Base-by-base conservation (phyloP, 2,329 filamentous ascomycete genomes). In the Ceratocystis harringtonii region DNA sequence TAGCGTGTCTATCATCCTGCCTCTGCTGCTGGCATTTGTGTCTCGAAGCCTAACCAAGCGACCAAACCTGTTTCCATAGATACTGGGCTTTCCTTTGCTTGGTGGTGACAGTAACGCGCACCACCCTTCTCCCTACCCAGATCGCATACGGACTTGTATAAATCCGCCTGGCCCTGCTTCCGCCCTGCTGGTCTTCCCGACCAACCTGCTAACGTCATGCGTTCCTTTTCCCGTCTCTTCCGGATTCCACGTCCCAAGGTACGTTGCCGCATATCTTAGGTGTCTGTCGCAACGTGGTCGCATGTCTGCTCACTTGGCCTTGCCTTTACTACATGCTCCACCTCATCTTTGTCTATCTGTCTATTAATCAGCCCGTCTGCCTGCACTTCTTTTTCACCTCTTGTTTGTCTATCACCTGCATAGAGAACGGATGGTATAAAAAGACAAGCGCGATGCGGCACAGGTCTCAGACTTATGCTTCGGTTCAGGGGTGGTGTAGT, bases 191-290 rank as follows among this genome's bases (percentile, higher is more conserved):
- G 19, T 55, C 50, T 41, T 17, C 43, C 44, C n/a, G 25, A 30
- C 52, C 36, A 32, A 12, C 36, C 12, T 41, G 36, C 10, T 41
- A 58, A 30, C 62, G 61, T 19, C 19, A 69, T 69, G 68, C 64
- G 66, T 30, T 66, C 68, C 22, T 52, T 65, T 22, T 64, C 66
- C 62, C 66, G 66, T 22, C 68, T 66, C 8, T 65, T 77, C 68
- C 75, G 76, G 69, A 69, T 75, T 55, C 76, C 76, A 67, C 74
- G 75, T 65, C 74, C 75, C 17, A 75, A 76, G 73, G 76, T 77
- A 73, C 70, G 73, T 68, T 67, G 4, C 52, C 52, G 52, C 28
- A 50, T 57, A 43, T 58, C 41, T 45, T 25, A 22, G 15, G 25
- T n/a, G 36, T 25, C 48, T 25, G 19, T 52, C 48, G 48, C 48